Evolutionary conservation across 768 basidiomycete species (phyloP), one percentile per base, ranked within the genome.

Genomic region (Psilocybe cubensis): DNA sequence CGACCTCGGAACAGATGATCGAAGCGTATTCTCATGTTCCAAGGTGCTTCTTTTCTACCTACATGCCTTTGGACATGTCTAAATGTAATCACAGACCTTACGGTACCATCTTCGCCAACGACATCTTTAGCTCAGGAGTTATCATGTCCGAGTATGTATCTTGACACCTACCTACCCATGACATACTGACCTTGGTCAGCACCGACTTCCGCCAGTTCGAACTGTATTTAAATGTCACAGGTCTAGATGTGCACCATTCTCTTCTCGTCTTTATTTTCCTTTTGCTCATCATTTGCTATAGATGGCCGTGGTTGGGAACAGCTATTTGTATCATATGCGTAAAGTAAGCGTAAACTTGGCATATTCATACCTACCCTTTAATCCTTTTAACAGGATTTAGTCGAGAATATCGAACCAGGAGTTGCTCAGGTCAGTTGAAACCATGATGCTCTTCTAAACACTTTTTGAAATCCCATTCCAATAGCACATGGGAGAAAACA

Each of bases 191-290:
- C 24, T 48, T 14, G 9, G 50, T 38, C 48, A 94, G 93, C 67
- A 98, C 96, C 49, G 96, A 98, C 71, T 98, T 98, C 66, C 86
- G 92, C 25, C 96, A 98, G 63, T 98, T 97, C 59, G 91, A 93
- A 64, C 75, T 88, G 54, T 97, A 97, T 68, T 74, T 96, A 28
- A 91, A 92, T 64, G 87, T 98, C 18, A 91, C 94, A 0, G 96
- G 96, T 10, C 73, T 98, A 20, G 96, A 98, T 70, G 92, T 92
- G 66, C 66, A 86, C 74, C 20, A 45, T 20, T 20, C 43, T 42
- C 18, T 25, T 42, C 29, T 23, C 20, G 21, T 43, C 29, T 38
- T 21, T 18, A 27, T 18, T 20, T 52, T 25, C 5, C 18, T 7
- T 23, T 51, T 11, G 28, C 48, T 40, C 45, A 58, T 54, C 31